Percentiles rank a stretch among this genome's conserved stretches.
Evolutionary conservation across 2,329 filamentous ascomycete species (phyloP).

Genomic region (Exutisphaerella laricina): DNA sequence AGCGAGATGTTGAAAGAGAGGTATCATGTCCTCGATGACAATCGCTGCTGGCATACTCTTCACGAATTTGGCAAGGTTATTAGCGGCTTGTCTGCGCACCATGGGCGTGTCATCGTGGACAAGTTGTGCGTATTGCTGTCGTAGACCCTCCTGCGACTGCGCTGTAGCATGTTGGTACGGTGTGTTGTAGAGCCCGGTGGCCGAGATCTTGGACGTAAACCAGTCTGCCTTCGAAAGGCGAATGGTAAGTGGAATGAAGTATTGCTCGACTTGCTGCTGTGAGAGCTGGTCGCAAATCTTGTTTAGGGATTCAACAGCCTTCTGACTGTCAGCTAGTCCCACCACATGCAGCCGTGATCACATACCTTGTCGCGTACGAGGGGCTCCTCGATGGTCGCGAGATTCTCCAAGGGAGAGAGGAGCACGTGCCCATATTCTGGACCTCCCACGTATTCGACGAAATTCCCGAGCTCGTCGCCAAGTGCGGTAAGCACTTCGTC

Average conservation of each 20-base stretch:
- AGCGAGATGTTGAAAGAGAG: conserved; percentile 93
- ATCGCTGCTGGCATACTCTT: conserved; percentile 90
- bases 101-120: conserved; percentile 99
- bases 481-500: conserved; percentile 96
- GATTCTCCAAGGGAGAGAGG: conserved; percentile 92
- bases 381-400: conserved; percentile 97
- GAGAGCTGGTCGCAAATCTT: conserved; percentile 96
- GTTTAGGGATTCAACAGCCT: conserved; percentile 99
- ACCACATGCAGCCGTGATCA: conserved; percentile 26
- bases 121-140: conserved; percentile 84
- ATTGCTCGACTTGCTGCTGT: conserved; percentile 87
- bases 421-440: conserved; percentile 92
- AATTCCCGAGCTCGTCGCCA: conserved; percentile 92
- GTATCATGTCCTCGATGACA: conserved; percentile 98
- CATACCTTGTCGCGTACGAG: conserved; percentile 92
- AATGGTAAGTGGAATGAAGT: conserved; percentile 92
- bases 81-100: conserved; percentile 94
- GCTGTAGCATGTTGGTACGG: conserved; percentile 89
- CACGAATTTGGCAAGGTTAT: conserved; percentile 94
- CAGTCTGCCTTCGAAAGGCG: conserved; percentile 98
- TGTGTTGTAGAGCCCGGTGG: conserved; percentile 87
- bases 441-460: conserved; percentile 96
- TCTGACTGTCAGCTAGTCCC: conserved; percentile 29
- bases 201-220: conserved; percentile 99
- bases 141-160: conserved; percentile 81